Percentiles rank a stretch among this genome's conserved stretches.
Conservation (phyloP, 2,329 filamentous ascomycete species). For the Dactylellina cionopaga region DNA sequence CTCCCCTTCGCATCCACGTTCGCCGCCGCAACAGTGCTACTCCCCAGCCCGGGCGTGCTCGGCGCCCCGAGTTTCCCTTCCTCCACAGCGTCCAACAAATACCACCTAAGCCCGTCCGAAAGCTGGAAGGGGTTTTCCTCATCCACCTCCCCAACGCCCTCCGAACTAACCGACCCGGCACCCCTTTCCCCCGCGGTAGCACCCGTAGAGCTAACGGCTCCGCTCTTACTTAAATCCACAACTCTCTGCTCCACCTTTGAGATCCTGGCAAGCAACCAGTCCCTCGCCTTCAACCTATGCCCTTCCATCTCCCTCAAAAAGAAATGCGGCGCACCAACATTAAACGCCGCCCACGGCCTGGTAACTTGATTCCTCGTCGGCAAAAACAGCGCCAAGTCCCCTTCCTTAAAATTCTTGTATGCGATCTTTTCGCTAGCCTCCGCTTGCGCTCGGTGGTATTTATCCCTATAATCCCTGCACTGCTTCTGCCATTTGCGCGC, state of each 20-base stretch:
- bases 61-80: conserved; percentile 83
- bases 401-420: conserved; percentile 94
- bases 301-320: conserved; percentile 92
- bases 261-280: conserved; percentile 97
- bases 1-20: conserved; percentile 85
- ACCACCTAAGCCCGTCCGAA: conserved; percentile 94
- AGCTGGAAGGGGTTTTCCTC: conserved; percentile 95
- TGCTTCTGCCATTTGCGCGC: conserved; percentile 94
- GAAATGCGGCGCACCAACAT: conserved; percentile 95
- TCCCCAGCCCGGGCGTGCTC: conserved; percentile 88
- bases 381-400: conserved; percentile 90
- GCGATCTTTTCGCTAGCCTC: conserved; percentile 97
- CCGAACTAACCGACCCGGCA: conserved; percentile 66
- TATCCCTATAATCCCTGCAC: conserved; percentile 84
- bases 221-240: conserved; percentile 82
- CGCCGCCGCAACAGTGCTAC: conserved; percentile 88
- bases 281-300: conserved; percentile 82
- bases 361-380: conserved; percentile 94
- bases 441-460: conserved; percentile 79
- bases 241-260: conserved; percentile 89
- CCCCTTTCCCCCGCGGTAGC: conserved; percentile 62
- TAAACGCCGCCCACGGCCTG: conserved; percentile 97
- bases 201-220: conserved; percentile 63
- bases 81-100: conserved; percentile 90
- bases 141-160: conserved; percentile 64